Percentiles rank a stretch among this genome's conserved stretches.
Conservation (phyloP, 176 grass and related monocot genomes). For the Cocos nucifera region DNA sequence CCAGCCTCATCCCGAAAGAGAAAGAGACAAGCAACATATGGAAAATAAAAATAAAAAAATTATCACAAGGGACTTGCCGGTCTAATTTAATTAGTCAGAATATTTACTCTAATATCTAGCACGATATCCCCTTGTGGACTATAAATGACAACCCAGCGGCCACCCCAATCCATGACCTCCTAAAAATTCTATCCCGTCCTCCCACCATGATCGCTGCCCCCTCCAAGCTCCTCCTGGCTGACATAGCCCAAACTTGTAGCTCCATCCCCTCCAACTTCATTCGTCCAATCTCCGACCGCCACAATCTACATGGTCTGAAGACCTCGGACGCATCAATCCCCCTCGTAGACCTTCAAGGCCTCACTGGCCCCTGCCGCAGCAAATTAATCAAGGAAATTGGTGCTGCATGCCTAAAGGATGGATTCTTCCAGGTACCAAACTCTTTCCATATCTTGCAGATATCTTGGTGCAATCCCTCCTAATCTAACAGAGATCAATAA, state of each 20-base stretch:
- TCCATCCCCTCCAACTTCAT: slow-evolving; percentile 48
- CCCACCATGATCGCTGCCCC: slow-evolving; percentile 18
- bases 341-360: slow-evolving; percentile 46
- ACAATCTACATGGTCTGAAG: slow-evolving; percentile 46
- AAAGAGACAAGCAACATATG: too few relatives aligned
- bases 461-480: background rate
- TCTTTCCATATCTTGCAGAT: background rate
- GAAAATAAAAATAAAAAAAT: too few relatives aligned
- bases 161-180: too few relatives aligned
- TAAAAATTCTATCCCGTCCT: too few relatives aligned
- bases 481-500: background rate
- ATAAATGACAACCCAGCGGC: too few relatives aligned
- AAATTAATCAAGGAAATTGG: slow-evolving; percentile 45
- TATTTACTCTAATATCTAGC: too few relatives aligned
- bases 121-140: too few relatives aligned
- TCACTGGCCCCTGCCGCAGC: slow-evolving; percentile 29
- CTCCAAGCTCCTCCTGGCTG: slow-evolving; percentile 37
- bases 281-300: slow-evolving; percentile 49
- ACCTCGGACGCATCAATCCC: slow-evolving; percentile 33
- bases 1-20: too few relatives aligned
- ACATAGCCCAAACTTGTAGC: slow-evolving; percentile 9
- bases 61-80: too few relatives aligned
- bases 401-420: slow-evolving; percentile 47
- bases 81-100: too few relatives aligned
- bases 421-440: slow-evolving; percentile 69